A percentile compares a stretch with the other conserved stretches of the same genome.
These are phyloP conservation scores for Aspergillus fructus DNA, from an alignment of 2,329 filamentous ascomycete species.

Conservation along the genomic window DNA sequence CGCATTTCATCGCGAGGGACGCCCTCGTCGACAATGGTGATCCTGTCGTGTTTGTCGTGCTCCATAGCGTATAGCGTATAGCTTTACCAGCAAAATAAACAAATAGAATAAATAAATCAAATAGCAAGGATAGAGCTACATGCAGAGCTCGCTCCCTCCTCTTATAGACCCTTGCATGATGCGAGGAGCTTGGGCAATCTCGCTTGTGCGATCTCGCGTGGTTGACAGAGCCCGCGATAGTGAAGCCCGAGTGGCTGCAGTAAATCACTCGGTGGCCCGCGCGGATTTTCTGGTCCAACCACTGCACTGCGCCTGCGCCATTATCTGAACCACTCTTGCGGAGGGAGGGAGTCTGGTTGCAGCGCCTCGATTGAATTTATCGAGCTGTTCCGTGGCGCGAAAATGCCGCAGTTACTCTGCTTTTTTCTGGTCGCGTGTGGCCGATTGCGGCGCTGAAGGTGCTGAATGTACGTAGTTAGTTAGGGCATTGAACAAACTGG, in stretches of 20 bases:
- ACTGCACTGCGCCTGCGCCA: background rate
- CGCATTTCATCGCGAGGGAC: background rate
- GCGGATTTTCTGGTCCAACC: background rate
- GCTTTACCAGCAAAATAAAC: background rate
- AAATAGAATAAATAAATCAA: background rate
- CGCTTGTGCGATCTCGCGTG: background rate
- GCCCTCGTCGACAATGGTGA: conserved; percentile 1
- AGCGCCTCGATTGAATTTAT: too few relatives aligned
- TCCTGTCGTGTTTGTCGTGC: background rate
- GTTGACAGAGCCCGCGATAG: background rate
- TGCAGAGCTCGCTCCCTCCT: too few relatives aligned
- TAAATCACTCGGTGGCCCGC: background rate
- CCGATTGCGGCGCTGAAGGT: too few relatives aligned
- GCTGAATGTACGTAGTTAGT: too few relatives aligned
- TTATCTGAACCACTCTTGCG: too few relatives aligned
- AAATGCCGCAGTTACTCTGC: too few relatives aligned
- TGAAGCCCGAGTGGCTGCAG: background rate
- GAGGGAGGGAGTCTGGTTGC: too few relatives aligned
- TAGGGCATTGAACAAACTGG: too few relatives aligned
- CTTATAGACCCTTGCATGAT: too few relatives aligned
- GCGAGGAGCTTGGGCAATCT: background rate
- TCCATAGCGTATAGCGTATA: background rate
- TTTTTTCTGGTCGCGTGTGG: too few relatives aligned
- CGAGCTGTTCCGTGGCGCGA: too few relatives aligned
- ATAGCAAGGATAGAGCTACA: too few relatives aligned